Percentiles rank a stretch among this genome's conserved stretches.
phyloP scores from a whole-genome alignment of 768 basidiomycete species.

The Mycena epipterygia region DNA sequence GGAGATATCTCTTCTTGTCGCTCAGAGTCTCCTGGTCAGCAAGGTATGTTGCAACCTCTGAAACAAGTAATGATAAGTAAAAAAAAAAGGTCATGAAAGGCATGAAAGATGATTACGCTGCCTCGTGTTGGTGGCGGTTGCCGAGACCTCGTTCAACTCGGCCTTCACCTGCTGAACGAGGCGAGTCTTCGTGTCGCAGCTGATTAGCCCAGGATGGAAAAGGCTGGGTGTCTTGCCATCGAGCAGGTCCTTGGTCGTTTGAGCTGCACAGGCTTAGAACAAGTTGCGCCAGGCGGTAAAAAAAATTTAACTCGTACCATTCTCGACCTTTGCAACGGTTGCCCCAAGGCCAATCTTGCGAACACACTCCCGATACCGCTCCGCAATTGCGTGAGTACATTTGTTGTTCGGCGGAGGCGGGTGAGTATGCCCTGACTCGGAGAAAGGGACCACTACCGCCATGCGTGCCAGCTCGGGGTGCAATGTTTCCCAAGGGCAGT shows the following conservation, averaged over 20 bases:
- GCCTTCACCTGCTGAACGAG: conserved; percentile 19
- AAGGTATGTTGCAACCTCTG: conserved; percentile 16
- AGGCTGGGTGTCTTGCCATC: conserved; percentile 19
- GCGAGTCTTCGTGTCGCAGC: conserved; percentile 10
- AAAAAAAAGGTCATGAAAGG: neutral
- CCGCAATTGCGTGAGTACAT: conserved; percentile 13
- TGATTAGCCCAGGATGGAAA: conserved; percentile 17
- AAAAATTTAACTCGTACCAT: conserved; percentile 10
- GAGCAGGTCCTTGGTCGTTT: conserved; percentile 21
- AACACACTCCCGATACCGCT: conserved; percentile 16
- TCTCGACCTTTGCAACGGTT: conserved; percentile 16
- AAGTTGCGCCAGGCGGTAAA: neutral
- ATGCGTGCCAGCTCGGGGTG: conserved; percentile 16
- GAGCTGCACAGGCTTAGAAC: conserved; percentile 15
- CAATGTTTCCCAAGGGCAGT: neutral
- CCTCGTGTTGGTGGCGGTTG: neutral
- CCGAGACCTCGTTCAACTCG: neutral
- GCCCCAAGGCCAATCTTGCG: conserved; percentile 16
- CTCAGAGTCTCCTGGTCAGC: conserved; percentile 11
- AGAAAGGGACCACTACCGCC: conserved; percentile 10
- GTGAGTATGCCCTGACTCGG: conserved; percentile 13
- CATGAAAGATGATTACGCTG: conserved; percentile 12
- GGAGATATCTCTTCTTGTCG: conserved; percentile 14
- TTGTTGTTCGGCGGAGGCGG: conserved; percentile 4
- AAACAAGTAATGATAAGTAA: conserved; percentile 3